Conservation (phyloP, 441 rosid species). For the Hura crepitans region DNA sequence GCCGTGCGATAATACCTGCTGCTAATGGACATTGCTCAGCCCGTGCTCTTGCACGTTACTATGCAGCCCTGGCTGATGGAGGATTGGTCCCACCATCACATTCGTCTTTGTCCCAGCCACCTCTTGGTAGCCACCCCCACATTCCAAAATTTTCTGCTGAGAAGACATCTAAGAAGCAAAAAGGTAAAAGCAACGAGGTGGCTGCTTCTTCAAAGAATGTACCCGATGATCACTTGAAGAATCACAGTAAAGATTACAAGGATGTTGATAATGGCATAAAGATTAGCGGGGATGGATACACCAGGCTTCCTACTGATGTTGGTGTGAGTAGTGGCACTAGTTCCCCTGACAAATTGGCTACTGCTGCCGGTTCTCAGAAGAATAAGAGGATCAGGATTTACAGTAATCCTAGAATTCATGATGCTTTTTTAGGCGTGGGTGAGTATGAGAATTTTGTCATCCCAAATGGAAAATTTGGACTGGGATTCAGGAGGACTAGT, state of each 20-base stretch:
- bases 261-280: conserved; percentile 28
- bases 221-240: conserved; percentile 28
- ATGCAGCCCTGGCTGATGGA: conserved; percentile 78
- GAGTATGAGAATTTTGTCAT: conserved; percentile 48
- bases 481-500: conserved; percentile 59
- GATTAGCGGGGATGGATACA: conserved; percentile 30
- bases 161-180: conserved; percentile 37
- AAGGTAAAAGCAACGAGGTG: conserved; percentile 31
- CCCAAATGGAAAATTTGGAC: conserved; percentile 64
- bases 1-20: conserved; percentile 89
- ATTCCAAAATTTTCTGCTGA: conserved; percentile 54
- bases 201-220: conserved; percentile 27
- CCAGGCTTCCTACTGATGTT: conserved; percentile 36
- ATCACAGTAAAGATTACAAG: conserved; percentile 12
- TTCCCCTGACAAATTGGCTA: conserved; percentile 21
- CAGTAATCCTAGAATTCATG: conserved; percentile 54
- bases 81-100: conserved; percentile 78
- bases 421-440: conserved; percentile 71
- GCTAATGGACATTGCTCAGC: conserved; percentile 97
- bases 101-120: conserved; percentile 63
- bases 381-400: conserved; percentile 37
- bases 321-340: conserved; percentile 11
- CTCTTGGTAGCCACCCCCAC: conserved; percentile 85
- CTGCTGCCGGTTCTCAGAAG: conserved; percentile 19
- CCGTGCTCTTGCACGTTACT: conserved; percentile 97